Evolutionary conservation across 371 early-diverging fungal species (phyloP).

Genomic region (Blakeslea trispora): DNA sequence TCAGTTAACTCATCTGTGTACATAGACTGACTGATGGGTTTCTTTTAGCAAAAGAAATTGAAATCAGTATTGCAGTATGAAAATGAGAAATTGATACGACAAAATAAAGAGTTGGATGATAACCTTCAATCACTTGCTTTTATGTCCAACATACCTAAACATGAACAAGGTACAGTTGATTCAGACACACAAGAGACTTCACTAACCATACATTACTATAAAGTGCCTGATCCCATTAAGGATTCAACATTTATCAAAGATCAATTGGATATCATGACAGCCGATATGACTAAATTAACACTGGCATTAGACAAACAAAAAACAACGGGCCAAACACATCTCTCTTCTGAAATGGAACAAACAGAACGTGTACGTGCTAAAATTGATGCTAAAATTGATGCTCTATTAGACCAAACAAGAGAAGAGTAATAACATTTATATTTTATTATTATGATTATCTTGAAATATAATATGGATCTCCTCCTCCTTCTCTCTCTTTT

Average conservation of each 20-base stretch:
- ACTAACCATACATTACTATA: background rate
- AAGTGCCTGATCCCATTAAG: background rate
- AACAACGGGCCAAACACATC: background rate
- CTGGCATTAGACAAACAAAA: background rate
- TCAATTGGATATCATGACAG: background rate
- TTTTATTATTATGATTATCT: background rate
- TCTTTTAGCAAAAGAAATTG: conserved; percentile 13
- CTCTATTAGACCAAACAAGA: background rate
- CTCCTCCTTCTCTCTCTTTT: too few species aligned
- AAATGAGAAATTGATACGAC: background rate
- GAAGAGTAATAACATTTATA: background rate
- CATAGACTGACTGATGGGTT: too few species aligned
- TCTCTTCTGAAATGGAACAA: background rate
- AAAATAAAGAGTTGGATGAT: background rate
- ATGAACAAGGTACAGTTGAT: conserved; percentile 10
- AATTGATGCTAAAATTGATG: background rate
- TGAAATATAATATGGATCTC: background rate
- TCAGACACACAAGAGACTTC: too few species aligned
- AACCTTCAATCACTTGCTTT: background rate
- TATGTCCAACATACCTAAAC: background rate
- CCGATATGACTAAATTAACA: background rate
- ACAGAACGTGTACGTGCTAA: background rate
- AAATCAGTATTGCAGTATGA: background rate
- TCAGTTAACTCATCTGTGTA: too few species aligned
- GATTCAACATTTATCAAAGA: background rate